Evolutionary conservation across 2,329 filamentous ascomycete genomes (phyloP).

Genomic region (Aspergillus thermomutatus): DNA sequence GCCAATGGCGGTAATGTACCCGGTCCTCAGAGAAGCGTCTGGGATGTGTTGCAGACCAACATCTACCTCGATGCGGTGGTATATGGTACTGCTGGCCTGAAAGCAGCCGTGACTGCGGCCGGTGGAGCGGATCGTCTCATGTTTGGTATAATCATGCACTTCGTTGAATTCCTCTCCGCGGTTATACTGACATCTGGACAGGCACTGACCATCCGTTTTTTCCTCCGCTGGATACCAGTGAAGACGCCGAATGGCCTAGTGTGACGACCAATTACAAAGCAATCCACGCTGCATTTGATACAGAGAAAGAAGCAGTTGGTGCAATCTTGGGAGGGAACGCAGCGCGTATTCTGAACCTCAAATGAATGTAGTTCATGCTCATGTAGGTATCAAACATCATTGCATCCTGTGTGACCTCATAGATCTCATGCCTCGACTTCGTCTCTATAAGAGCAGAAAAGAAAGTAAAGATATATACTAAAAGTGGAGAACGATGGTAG

Average conservation of each 20-base stretch:
- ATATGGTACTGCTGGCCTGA: conserved; percentile 56
- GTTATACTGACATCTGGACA: conserved; percentile 13
- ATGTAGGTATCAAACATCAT: not conserved
- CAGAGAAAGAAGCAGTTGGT: conserved; percentile 27
- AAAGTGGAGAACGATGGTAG: not conserved
- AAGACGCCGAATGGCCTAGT: conserved; percentile 42
- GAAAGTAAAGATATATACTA: not conserved
- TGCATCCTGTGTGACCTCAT: not conserved
- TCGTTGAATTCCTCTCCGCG: not conserved
- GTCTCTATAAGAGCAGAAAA: not conserved
- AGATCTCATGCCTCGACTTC: not conserved
- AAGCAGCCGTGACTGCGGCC: conserved; percentile 73
- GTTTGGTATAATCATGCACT: conserved; percentile 29
- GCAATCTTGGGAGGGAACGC: conserved; percentile 46
- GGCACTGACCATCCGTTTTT: conserved; percentile 47
- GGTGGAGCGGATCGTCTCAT: conserved; percentile 38
- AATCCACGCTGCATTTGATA: conserved; percentile 36
- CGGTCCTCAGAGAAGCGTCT: conserved; percentile 57
- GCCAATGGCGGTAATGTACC: conserved; percentile 59
- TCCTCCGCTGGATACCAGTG: conserved; percentile 35
- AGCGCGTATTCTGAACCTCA: conserved; percentile 39
- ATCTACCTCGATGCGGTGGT: conserved; percentile 75
- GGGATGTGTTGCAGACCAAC: conserved; percentile 68
- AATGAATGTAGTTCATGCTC: conserved; percentile 8
- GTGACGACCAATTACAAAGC: conserved; percentile 47